These are phyloP conservation scores for Mycena indigotica DNA, from an alignment of 768 basidiomycete genomes.

Conservation along the genomic window DNA sequence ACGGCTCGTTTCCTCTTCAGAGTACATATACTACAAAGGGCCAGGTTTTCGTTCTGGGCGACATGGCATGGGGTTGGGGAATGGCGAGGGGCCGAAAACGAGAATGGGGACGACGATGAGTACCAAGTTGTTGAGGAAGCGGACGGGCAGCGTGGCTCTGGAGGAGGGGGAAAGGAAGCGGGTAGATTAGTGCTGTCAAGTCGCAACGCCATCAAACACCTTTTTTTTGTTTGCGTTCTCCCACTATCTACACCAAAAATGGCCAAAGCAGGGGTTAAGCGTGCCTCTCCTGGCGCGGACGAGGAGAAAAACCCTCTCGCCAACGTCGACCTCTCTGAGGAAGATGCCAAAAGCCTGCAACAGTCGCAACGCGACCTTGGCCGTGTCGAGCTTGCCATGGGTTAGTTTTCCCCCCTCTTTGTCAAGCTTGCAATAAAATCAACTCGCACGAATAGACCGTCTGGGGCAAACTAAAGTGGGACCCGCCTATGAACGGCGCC, in stretches of 20 bases:
- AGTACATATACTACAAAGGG: conserved; percentile 85
- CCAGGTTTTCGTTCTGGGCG: conserved; percentile 81
- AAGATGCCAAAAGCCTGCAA: conserved; percentile 70
- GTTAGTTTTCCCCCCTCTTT: conserved; percentile 58
- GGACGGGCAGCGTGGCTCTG: conserved; percentile 62
- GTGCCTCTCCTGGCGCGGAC: conserved; percentile 78
- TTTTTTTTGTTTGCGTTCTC: too few relatives aligned
- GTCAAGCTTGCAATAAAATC: too few relatives aligned
- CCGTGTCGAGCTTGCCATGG: conserved; percentile 71
- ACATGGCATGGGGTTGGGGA: conserved; percentile 73
- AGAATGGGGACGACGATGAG: conserved; percentile 39
- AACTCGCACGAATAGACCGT: conserved; percentile 57
- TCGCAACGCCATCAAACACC: neutral
- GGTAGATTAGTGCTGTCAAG: conserved; percentile 57
- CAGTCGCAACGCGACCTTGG: conserved; percentile 68
- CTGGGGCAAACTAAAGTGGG: conserved; percentile 56
- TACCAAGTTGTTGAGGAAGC: conserved; percentile 40
- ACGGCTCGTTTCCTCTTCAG: conserved; percentile 78
- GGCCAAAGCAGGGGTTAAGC: conserved; percentile 63
- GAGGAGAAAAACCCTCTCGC: conserved; percentile 70
- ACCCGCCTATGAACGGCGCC: conserved; percentile 72
- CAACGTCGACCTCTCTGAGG: conserved; percentile 68
- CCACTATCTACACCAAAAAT: too few relatives aligned
- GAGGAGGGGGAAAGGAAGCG: conserved; percentile 84
- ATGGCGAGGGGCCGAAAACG: conserved; percentile 27